Conservation (phyloP, 805 yeast species). For the Lipomyces orientalis region DNA sequence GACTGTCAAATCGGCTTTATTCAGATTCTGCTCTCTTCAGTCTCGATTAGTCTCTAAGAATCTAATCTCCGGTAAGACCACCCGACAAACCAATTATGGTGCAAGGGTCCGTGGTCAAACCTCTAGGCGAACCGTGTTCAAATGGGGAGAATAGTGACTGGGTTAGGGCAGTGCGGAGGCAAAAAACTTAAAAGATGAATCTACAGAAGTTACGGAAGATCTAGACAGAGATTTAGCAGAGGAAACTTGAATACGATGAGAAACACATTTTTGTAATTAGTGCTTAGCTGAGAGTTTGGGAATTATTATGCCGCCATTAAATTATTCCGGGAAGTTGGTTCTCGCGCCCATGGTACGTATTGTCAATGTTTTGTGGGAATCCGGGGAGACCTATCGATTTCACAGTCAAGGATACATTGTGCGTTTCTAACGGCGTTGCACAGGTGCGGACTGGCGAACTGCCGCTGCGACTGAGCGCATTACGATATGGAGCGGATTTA, state of each 20-base stretch:
- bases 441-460: slow-evolving; percentile 88
- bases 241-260: not conserved
- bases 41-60: not conserved
- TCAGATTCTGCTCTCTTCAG: not conserved
- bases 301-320: slow-evolving; percentile 52
- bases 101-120: not conserved
- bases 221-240: not conserved
- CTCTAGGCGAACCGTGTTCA: too few relatives aligned
- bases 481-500: slow-evolving; percentile 86
- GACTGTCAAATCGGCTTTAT: not conserved
- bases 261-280: not conserved
- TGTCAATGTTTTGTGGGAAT: too few relatives aligned
- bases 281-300: not conserved
- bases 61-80: not conserved
- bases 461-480: slow-evolving; percentile 81
- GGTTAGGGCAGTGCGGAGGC: too few relatives aligned
- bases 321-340: slow-evolving; percentile 76
- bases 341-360: slow-evolving; percentile 84
- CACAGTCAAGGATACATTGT: not conserved
- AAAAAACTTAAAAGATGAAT: too few relatives aligned
- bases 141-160: too few relatives aligned
- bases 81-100: not conserved
- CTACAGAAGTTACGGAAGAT: too few relatives aligned
- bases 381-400: too few relatives aligned
- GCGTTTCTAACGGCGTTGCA: not conserved